These are phyloP conservation scores for Dendrobium catenatum DNA, from an alignment of 106 monocot genomes.

Conservation along the genomic window DNA sequence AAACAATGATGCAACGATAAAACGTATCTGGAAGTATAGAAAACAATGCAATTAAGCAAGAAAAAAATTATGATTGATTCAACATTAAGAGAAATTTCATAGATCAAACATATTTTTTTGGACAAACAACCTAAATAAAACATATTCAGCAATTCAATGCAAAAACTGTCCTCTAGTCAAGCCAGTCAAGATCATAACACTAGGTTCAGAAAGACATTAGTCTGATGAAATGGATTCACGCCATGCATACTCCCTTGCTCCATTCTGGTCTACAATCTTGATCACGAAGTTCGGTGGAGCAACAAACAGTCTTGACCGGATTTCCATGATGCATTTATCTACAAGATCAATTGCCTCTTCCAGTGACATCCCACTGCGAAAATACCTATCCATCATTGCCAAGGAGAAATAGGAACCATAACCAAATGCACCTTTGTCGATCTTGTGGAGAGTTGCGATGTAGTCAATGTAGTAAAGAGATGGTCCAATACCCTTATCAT, in stretches of 20 bases:
- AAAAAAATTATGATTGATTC: too few relatives aligned
- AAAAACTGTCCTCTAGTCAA: background rate
- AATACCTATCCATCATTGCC: conserved; percentile 75
- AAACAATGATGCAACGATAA: too few relatives aligned
- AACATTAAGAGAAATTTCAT: too few relatives aligned
- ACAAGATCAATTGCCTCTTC: conserved; percentile 70
- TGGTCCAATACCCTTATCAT: conserved; percentile 76
- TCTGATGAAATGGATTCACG: conserved; percentile 46
- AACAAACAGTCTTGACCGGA: conserved; percentile 62
- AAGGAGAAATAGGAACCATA: conserved; percentile 74
- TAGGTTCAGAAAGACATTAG: background rate
- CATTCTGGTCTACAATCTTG: conserved; percentile 90
- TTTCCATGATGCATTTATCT: conserved; percentile 76
- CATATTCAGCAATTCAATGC: background rate
- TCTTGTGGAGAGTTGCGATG: conserved; percentile 86
- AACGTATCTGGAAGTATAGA: too few relatives aligned
- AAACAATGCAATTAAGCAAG: too few relatives aligned
- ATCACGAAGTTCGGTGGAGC: conserved; percentile 89
- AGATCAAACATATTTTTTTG: too few relatives aligned
- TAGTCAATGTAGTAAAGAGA: conserved; percentile 93
- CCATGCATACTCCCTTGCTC: conserved; percentile 83
- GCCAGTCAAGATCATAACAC: background rate
- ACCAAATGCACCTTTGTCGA: conserved; percentile 92
- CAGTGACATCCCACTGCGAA: conserved; percentile 65
- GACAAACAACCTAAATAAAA: background rate